Conservation (phyloP, 2,329 filamentous ascomycete species). For the Decorospora gaudefroyi region DNA sequence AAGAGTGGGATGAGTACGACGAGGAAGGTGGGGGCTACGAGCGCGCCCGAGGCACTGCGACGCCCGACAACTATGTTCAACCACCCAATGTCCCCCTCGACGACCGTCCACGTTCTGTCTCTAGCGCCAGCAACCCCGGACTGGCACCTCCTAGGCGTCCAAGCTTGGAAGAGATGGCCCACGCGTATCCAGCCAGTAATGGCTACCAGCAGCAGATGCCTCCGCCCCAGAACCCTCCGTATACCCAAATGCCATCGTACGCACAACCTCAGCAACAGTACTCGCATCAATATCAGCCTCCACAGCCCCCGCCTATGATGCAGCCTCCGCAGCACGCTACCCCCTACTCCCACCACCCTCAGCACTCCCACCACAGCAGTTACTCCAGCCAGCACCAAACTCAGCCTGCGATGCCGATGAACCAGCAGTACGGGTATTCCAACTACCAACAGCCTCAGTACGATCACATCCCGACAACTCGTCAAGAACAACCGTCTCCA, state of each 20-base stretch:
- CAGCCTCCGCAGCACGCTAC: constrained; percentile 39
- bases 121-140: constrained; percentile 58
- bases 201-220: constrained; percentile 48
- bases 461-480: constrained; percentile 41
- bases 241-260: constrained; percentile 49
- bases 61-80: constrained; percentile 55
- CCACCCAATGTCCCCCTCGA: constrained; percentile 46
- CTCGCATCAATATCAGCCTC: constrained; percentile 39
- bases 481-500: constrained; percentile 44
- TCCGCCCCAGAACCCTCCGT: constrained; percentile 49
- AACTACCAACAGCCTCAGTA: constrained; percentile 47
- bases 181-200: constrained; percentile 45
- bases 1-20: constrained; percentile 69
- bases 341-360: constrained; percentile 39
- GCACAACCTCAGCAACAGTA: constrained; percentile 43
- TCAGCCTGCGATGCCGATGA: constrained; percentile 41
- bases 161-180: constrained; percentile 53
- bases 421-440: constrained; percentile 50
- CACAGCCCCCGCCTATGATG: constrained; percentile 47
- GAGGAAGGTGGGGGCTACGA: constrained; percentile 56
- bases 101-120: constrained; percentile 63
- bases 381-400: constrained; percentile 38
- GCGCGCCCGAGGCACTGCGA: constrained; percentile 55
- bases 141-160: constrained; percentile 49
- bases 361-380: constrained; percentile 34